Evolutionary conservation across 768 basidiomycete species (phyloP), one percentile per base, ranked within the genome.

Genomic region (Aureoboletus auriporus): DNA sequence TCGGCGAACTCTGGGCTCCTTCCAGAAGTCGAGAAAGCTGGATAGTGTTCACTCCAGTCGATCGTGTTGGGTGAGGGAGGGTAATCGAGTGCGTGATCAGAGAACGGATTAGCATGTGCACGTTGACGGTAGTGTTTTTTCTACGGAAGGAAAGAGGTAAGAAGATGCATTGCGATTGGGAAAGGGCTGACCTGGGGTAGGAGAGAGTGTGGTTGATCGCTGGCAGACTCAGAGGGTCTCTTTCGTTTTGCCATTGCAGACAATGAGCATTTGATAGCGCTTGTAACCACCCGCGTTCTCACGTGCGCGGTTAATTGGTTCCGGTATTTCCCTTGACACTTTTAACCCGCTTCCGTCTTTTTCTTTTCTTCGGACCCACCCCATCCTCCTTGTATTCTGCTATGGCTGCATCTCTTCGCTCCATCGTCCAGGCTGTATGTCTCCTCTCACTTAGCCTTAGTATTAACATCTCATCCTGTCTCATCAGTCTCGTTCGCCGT

Each of bases 1-100:
- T 99, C 96, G 4, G 92, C 96, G 61, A 93, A 96, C 68, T 94
- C 92, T 39, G 96, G 94, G 9, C 71, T 69, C 61, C 87, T 87
- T 36, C 74, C 74, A 30, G 75, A 65, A 20, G 62, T 67, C 28
- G 71, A 65, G 63, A 82, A 87, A 27, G 80, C 75, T 0, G 95
- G 94, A 69, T 84, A 98, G 67, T 93, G 91, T 17, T 69, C 65
- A 10, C 73, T 66, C 94, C 94, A 96, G 68, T 94, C 84, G 65
- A 95, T 82, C 42, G 71, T 68, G 30, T 75, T 64, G 5, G 94
- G 94, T 6, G 83, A 83, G 12, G 78, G 48, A 2, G 95, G 95
- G 62, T 97, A 98, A 51, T 84, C 83, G 44, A 99, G 80, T 14
- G 82, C 75, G 71, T 99, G 88, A 64, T 90, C 88, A 13, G 89